Conservation (phyloP, 2,329 filamentous ascomycete genomes). For the Fusarium anthophilum region DNA sequence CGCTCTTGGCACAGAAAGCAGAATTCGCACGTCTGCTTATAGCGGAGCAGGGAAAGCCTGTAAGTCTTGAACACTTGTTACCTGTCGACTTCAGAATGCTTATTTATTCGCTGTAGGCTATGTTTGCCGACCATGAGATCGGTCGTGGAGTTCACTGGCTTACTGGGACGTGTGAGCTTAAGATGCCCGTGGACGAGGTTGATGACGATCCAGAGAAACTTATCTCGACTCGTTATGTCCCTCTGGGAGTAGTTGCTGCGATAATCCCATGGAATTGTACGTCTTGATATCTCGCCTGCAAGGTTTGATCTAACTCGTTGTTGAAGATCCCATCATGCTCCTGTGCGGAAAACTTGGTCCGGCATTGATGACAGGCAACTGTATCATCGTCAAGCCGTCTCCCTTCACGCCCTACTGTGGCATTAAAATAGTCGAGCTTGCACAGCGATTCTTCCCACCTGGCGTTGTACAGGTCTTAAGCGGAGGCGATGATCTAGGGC, state of each 20-base stretch:
- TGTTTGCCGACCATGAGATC: background rate
- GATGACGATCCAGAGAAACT: background rate
- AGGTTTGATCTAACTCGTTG: background rate
- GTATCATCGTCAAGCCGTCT: slow-evolving; percentile 65
- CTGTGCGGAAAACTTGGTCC: background rate
- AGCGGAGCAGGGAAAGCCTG: background rate
- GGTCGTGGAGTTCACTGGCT: background rate
- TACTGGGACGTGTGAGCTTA: background rate
- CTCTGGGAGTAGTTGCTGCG: background rate
- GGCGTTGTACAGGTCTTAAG: slow-evolving; percentile 70
- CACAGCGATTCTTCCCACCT: slow-evolving; percentile 63
- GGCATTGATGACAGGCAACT: slow-evolving; percentile 61
- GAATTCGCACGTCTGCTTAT: background rate
- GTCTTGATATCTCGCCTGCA: background rate
- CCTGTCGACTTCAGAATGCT: rapidly evolving
- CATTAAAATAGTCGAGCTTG: slow-evolving; percentile 69
- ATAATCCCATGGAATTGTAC: slow-evolving; percentile 3
- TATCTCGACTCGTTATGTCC: background rate
- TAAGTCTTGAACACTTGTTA: background rate
- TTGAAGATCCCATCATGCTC: slow-evolving; percentile 2
- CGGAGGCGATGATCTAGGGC: slow-evolving; percentile 68
- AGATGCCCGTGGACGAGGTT: background rate
- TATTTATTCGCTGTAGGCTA: background rate
- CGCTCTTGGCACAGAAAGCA: background rate
- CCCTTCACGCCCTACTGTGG: slow-evolving; percentile 65